These are phyloP conservation scores for Aureobasidium musti DNA, from an alignment of 2,329 filamentous ascomycete genomes.

Conservation along the genomic window DNA sequence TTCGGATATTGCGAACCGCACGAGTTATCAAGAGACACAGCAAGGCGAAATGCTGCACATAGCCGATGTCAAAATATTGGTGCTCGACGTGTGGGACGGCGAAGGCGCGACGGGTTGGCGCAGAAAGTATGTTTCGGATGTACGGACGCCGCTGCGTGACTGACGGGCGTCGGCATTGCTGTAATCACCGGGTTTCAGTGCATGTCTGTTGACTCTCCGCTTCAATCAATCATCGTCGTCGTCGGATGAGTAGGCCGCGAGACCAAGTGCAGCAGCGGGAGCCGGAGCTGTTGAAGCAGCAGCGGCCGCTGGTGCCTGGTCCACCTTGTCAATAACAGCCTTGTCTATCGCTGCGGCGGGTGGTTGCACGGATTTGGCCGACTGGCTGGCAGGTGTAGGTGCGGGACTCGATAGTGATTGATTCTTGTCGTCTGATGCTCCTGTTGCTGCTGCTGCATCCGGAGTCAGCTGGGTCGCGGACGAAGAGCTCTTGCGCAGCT, in stretches of 20 bases:
- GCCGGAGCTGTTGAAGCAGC: conserved; percentile 11
- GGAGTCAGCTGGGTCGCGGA: not conserved
- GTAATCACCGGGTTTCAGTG: not conserved
- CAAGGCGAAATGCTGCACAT: conserved; percentile 17
- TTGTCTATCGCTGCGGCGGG: conserved; percentile 9
- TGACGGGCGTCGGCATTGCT: conserved; percentile 4
- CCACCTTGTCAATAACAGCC: not conserved
- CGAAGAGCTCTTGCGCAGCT: conserved; percentile 46
- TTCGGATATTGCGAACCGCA: conserved; percentile 21
- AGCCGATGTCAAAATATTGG: conserved; percentile 19
- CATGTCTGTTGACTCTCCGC: not conserved
- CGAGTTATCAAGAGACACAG: conserved; percentile 13
- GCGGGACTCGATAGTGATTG: not conserved
- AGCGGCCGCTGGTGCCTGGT: conserved; percentile 13
- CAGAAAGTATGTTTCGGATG: conserved; percentile 25
- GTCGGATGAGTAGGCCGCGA: conserved; percentile 28
- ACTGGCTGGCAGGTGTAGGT: conserved; percentile 10
- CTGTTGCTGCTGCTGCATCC: not conserved
- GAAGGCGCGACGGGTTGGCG: conserved; percentile 5
- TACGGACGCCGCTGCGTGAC: conserved; percentile 9
- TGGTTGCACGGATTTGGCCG: conserved; percentile 17
- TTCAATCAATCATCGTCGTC: conserved; percentile 27
- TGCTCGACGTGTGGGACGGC: not conserved
- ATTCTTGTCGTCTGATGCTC: not conserved
- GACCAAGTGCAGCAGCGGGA: conserved; percentile 25